Evolutionary conservation across 306 rosid species (phyloP).

Genomic region (Gastrolobium bilobum): DNA sequence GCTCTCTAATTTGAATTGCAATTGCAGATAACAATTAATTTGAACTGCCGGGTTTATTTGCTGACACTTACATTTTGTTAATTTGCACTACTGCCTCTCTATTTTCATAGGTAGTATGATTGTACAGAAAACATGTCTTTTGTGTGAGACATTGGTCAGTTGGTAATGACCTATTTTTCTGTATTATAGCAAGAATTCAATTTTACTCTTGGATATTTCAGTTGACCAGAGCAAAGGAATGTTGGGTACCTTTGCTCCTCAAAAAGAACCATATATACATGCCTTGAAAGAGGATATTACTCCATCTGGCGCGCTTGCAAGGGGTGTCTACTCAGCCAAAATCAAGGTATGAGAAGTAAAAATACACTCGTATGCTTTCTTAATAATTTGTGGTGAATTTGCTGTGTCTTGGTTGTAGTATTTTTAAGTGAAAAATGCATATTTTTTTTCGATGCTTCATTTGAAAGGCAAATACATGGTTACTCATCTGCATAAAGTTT

Average conservation of each 20-base stretch:
- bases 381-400: conserved; percentile 2
- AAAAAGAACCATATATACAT: conserved; percentile 70
- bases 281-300: conserved; percentile 90
- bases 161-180: not conserved
- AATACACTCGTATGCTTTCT: not conserved
- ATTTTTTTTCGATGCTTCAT: not conserved
- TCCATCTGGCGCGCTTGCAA: conserved; percentile 87
- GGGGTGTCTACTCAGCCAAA: conserved; percentile 88
- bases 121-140: not conserved
- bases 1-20: not conserved
- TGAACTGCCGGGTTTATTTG: not conserved
- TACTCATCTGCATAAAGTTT: not conserved
- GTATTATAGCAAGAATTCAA: conserved; percentile 6
- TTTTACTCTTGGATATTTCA: conserved; percentile 52
- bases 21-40: not conserved
- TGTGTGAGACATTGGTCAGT: conserved; percentile 4
- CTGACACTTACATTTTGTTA: conserved; percentile 23
- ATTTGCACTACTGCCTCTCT: conserved; percentile 30
- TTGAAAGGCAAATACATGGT: not conserved
- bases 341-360: conserved; percentile 67
- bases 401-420: not conserved
- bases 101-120: not conserved
- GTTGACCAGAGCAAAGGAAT: conserved; percentile 91
- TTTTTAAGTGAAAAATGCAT: not conserved
- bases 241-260: conserved; percentile 97